Percentiles rank a stretch among this genome's conserved stretches.
Conservation (phyloP, 208 protist species). For the Novymonas esmeraldas region DNA sequence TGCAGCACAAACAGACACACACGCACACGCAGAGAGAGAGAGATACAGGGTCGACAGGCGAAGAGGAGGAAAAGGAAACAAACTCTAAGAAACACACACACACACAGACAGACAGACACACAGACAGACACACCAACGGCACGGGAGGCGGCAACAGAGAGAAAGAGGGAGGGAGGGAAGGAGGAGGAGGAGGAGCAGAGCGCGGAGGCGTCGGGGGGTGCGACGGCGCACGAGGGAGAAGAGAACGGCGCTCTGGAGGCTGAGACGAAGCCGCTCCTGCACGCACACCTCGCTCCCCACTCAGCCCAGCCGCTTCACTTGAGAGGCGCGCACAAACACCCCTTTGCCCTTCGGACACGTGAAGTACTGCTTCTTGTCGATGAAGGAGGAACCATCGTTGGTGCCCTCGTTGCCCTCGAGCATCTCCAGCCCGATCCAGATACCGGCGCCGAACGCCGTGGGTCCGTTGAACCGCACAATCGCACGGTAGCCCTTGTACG, state of each 20-base stretch:
- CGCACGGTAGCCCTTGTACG: constrained; percentile 83
- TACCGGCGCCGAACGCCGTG: constrained; percentile 82
- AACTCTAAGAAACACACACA: constrained; percentile 7
- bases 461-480: constrained; percentile 87
- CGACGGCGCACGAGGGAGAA: not conserved
- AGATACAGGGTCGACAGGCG: too few relatives aligned
- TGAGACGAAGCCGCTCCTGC: not conserved
- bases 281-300: not conserved
- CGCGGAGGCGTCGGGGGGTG: not conserved
- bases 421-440: constrained; percentile 93
- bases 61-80: constrained; percentile 2
- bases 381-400: constrained; percentile 90
- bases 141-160: not conserved
- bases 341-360: constrained; percentile 90
- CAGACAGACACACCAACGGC: not conserved
- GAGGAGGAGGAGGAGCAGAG: not conserved
- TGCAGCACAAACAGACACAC: not conserved
- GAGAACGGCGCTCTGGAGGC: not conserved
- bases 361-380: constrained; percentile 93
- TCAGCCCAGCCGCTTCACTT: constrained; percentile 70
- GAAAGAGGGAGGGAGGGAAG: not conserved
- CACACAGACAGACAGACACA: constrained; percentile 10
- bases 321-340: constrained; percentile 88
- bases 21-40: not conserved
- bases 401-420: constrained; percentile 89